Base-by-base conservation (phyloP, 345 rosid genomes). In the Adansonia digitata region DNA sequence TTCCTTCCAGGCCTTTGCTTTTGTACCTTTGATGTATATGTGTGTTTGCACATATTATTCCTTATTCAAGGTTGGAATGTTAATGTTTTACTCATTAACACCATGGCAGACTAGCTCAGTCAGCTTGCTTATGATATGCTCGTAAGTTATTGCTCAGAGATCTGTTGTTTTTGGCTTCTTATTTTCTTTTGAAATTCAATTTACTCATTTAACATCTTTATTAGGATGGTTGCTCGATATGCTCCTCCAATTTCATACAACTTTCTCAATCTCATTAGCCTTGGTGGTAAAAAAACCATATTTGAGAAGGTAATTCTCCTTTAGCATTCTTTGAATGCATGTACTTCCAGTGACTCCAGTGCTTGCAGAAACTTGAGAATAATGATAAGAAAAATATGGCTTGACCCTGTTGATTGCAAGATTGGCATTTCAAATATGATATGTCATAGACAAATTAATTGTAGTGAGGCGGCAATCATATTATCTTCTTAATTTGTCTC, bases 171-270 rank as follows among this genome's bases (percentile, higher is more conserved):
- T 72, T n/a, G n/a, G n/a, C n/a, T n/a, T n/a, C n/a, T n/a, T n/a
- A n/a, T n/a, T n/a, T n/a, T n/a, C n/a, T 22, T 17, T 31, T 49
- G 27, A 29, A 31, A 24, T 4, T 34, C 34, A 37, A 46, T 55
- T 43, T 53, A 55, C 27, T 27, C 35, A 40, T 56, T n/a, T 56
- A 45, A 77, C 42, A 24, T 61, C 69, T 81, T 70, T 79, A 9
- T 20, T 75, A 96, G 99, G 92, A 96, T 93, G 98, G 89, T 96
- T 85, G 99, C 99, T 79, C 97, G 98, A 77, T 96, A 96, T 81
- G 98, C 99, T 13, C 92, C 99, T 42, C 94, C 98, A 70, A 83
- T 96, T 84, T 93, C 98, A 18, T 96, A 93, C 88, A 96, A 96
- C 82, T 92, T 93, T 85, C 97, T 96, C 73, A 90, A 92, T 82